Evolutionary conservation across 108 stramenopile species (phyloP).

Genomic region (Nitzschia inconspicua): DNA sequence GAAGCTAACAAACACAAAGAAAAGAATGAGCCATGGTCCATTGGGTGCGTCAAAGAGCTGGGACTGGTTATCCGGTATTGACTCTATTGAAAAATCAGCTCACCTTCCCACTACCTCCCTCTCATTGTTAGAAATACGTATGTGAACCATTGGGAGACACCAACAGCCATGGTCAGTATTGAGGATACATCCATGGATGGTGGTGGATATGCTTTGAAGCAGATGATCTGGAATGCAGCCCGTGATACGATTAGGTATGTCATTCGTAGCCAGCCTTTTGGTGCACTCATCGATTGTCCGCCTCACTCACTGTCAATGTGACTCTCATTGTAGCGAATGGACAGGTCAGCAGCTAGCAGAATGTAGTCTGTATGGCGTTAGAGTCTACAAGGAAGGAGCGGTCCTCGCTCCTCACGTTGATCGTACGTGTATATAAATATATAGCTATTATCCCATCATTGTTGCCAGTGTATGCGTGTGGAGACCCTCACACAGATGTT

Average conservation of each 20-base stretch:
- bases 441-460: constrained; percentile 35
- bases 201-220: constrained; percentile 43
- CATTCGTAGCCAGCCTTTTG: too few species aligned
- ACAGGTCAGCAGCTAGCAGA: constrained; percentile 52
- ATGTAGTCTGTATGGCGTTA: constrained; percentile 83
- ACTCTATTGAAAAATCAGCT: too few species aligned
- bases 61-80: too few species aligned
- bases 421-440: constrained; percentile 14
- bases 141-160: constrained; percentile 52
- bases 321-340: too few species aligned
- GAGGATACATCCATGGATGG: constrained; percentile 42
- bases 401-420: constrained; percentile 90
- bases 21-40: constrained; percentile 42
- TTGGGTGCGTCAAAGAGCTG: constrained; percentile 61
- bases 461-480: constrained; percentile 41
- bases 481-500: constrained; percentile 31
- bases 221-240: constrained; percentile 55
- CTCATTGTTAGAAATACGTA: too few species aligned
- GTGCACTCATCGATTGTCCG: too few species aligned
- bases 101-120: too few species aligned
- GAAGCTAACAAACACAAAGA: constrained; percentile 40
- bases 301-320: too few species aligned
- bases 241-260: constrained; percentile 45
- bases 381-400: constrained; percentile 80
- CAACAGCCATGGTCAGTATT: constrained; percentile 37